Conservation (phyloP, 208 protist species). For the Acanthamoeba triangularis region DNA sequence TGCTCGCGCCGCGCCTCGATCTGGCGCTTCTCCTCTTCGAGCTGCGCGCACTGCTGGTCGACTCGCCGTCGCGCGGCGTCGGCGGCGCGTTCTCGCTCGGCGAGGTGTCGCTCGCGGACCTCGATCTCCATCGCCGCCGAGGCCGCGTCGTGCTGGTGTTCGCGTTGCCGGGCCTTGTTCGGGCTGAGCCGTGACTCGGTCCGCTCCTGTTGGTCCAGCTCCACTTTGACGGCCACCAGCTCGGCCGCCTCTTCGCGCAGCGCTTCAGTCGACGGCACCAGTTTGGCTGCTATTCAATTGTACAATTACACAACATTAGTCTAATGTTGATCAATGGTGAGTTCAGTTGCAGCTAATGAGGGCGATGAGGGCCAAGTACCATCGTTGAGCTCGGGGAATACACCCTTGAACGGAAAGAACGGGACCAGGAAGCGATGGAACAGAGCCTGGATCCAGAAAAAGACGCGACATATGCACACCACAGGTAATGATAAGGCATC, state of each 20-base stretch:
- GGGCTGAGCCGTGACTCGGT: neutral
- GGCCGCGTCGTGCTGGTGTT: too few relatives aligned
- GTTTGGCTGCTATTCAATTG: neutral
- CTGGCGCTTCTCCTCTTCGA: neutral
- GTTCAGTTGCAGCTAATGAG: too few relatives aligned
- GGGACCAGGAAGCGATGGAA: constrained; percentile 17
- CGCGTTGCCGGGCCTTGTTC: neutral
- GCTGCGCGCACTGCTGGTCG: neutral
- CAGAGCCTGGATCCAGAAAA: neutral
- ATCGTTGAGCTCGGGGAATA: constrained; percentile 10
- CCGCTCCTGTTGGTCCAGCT: neutral
- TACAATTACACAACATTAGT: neutral
- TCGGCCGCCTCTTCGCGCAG: neutral
- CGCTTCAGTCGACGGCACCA: neutral
- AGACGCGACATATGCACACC: neutral
- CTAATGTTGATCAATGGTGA: too few relatives aligned
- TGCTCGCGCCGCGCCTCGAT: neutral
- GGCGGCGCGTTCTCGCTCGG: neutral
- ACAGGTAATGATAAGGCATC: too few relatives aligned
- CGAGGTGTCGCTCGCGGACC: too few relatives aligned
- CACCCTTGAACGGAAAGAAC: constrained; percentile 24
- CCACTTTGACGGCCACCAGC: neutral
- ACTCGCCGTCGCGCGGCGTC: neutral
- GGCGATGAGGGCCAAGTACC: neutral
- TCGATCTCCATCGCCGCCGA: neutral